A percentile compares a stretch with the other conserved stretches of the same genome.
Conservation (phyloP, 2,329 filamentous ascomycete genomes). For the Fusarium metavorans region DNA sequence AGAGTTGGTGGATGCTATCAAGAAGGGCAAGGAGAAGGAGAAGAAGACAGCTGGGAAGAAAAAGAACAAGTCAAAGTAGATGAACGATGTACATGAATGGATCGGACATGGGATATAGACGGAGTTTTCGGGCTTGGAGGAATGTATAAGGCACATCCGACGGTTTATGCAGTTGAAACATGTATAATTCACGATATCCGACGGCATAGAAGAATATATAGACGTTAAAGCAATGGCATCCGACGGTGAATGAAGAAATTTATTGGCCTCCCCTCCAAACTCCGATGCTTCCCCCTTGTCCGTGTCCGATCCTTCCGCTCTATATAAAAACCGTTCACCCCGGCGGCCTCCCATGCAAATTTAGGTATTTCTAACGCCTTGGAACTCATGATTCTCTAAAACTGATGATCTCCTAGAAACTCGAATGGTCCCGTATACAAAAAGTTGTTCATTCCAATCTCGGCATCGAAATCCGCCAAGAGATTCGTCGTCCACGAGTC, state of each 20-base stretch:
- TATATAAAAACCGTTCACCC: conserved; percentile 10
- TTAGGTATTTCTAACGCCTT: not conserved
- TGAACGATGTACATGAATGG: conserved; percentile 27
- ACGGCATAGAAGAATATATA: not conserved
- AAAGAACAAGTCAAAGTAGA: conserved; percentile 40
- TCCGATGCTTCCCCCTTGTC: conserved; percentile 27
- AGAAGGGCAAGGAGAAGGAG: conserved; percentile 54
- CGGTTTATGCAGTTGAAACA: not conserved
- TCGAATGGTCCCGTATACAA: conserved; percentile 39
- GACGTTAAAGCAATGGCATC: not conserved
- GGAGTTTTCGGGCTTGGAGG: conserved; percentile 26
- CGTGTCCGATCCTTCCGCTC: conserved; percentile 16
- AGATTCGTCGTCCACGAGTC: conserved; percentile 31
- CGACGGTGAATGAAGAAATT: conserved; percentile 5
- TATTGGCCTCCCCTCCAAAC: conserved; percentile 3
- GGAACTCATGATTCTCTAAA: not conserved
- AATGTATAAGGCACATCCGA: conserved; percentile 9
- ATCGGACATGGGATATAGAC: conserved; percentile 37
- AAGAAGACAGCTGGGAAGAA: conserved; percentile 41
- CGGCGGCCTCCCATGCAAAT: not conserved
- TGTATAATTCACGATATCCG: not conserved
- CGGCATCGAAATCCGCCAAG: conserved; percentile 33
- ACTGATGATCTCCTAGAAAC: conserved; percentile 30
- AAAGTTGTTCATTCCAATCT: conserved; percentile 30
- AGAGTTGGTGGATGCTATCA: conserved; percentile 58